Base-by-base conservation (phyloP, 1,284 basidiomycete genomes). In the Fomitopsis pinicola region DNA sequence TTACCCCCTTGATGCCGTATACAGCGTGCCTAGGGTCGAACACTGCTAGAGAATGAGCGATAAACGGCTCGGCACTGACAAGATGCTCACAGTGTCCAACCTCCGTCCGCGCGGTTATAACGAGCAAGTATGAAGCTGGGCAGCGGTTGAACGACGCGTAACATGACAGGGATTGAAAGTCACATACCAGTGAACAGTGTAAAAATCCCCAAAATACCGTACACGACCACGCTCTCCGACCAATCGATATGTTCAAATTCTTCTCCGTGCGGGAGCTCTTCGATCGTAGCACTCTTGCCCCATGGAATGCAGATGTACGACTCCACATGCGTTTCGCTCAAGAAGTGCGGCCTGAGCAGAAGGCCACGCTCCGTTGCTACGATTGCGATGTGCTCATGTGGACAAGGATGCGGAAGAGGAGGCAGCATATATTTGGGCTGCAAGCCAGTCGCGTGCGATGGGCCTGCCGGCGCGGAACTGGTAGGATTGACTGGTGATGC, bases 141-240 rank as follows among this genome's bases (percentile, higher is more conserved):
- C 52, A 55, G 50, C n/a, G 62, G 65, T 62, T 60, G 10, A 42
- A 55, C 35, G 45, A 36, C 14, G 38, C 30, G 50, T 15, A n/a
- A 33, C 48, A 40, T 3, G 52, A 30, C 14, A 28, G 50, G 28
- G 55, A 48, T 42, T n/a, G 61, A 55, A 53, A 45, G 48, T 40
- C 44, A 72, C 77, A 61, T 74, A 91, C 91, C 83, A 67, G 85
- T 80, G 69, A 85, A 89, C 36, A 93, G 74, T 63, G 86, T 83
- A 64, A 92, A 69, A 19, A 89, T 77, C 4, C 90, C 90, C 48
- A 92, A 75, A 63, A 93, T 81, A 10, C 91, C 91, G 71, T 90
- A 87, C 14, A 90, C 80, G 44, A 90, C 72, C 44, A 83, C 81
- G 62, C 79, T 74, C 12, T 81, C 78, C 7, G 74, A 69, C 87